Percentiles rank a stretch among this genome's conserved stretches.
Evolutionary conservation across 768 basidiomycete genomes (phyloP).

Genomic region (Tricholomella constricta): DNA sequence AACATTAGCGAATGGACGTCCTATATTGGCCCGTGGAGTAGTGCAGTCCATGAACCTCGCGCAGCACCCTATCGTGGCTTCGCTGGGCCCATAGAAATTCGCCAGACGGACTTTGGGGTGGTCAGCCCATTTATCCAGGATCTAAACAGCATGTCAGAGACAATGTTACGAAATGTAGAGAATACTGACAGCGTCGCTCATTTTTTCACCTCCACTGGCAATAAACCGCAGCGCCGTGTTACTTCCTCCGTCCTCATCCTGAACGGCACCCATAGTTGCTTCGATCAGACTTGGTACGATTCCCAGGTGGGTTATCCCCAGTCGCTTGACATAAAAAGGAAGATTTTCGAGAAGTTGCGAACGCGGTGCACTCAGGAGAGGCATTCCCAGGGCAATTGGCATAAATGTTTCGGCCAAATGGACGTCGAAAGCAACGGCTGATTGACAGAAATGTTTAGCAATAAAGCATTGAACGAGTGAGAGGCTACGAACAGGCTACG

Average conservation of each 20-base stretch:
- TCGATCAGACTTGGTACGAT: constrained; percentile 57
- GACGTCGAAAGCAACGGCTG: constrained; percentile 56
- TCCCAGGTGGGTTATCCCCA: constrained; percentile 49
- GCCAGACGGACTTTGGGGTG: constrained; percentile 45
- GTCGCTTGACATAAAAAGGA: constrained; percentile 34
- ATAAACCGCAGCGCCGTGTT: constrained; percentile 42
- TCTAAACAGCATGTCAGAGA: constrained; percentile 19
- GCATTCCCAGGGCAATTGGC: constrained; percentile 44
- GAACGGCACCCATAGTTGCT: constrained; percentile 42
- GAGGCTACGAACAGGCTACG: constrained; percentile 39
- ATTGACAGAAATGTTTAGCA: constrained; percentile 1
- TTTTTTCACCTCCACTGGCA: constrained; percentile 54
- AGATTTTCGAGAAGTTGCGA: constrained; percentile 46
- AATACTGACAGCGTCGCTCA: constrained; percentile 46
- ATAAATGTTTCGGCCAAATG: constrained; percentile 48
- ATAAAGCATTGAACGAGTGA: neutral
- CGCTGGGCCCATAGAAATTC: constrained; percentile 56
- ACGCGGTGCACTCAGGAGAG: constrained; percentile 43
- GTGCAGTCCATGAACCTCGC: constrained; percentile 42
- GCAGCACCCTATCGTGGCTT: constrained; percentile 55
- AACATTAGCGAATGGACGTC: constrained; percentile 40
- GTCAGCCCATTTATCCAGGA: constrained; percentile 49
- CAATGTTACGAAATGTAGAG: neutral
- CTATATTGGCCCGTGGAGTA: constrained; percentile 46
- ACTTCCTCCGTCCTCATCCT: constrained; percentile 16